Percentiles rank a stretch among this genome's conserved stretches.
phyloP scores from a whole-genome alignment of 352 stramenopile species.

The Aphanomyces astaci region DNA sequence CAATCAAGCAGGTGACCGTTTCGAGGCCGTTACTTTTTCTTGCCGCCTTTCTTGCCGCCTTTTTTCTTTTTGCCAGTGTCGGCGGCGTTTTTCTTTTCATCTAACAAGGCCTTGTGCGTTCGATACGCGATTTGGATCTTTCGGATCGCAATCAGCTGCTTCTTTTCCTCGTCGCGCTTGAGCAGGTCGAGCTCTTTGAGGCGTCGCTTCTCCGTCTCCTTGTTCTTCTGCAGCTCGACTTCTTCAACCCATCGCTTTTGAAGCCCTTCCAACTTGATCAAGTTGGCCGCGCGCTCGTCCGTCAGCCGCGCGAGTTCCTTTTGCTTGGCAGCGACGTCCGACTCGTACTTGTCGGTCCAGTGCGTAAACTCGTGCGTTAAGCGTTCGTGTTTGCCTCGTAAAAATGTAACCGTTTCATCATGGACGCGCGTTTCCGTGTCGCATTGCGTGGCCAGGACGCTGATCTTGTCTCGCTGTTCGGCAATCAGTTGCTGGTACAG shows the following conservation, averaged over 20 bases:
- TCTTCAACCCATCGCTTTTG: conserved; percentile 66
- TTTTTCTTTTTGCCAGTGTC: conserved; percentile 70
- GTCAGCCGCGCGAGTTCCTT: conserved; percentile 49
- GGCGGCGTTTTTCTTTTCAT: conserved; percentile 53
- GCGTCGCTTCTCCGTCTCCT: conserved; percentile 60
- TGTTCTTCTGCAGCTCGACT: conserved; percentile 59
- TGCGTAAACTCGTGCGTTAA: conserved; percentile 51
- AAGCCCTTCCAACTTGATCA: conserved; percentile 53
- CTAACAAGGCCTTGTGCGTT: conserved; percentile 34
- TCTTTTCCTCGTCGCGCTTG: conserved; percentile 57
- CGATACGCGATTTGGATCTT: conserved; percentile 64
- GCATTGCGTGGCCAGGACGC: conserved; percentile 52
- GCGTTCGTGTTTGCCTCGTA: conserved; percentile 70
- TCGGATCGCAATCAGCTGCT: conserved; percentile 52
- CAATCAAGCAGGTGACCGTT: background rate
- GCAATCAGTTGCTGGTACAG: conserved; percentile 78
- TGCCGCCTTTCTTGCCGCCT: conserved; percentile 43
- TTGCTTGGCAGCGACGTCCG: conserved; percentile 70
- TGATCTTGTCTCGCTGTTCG: conserved; percentile 63
- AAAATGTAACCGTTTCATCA: conserved; percentile 64
- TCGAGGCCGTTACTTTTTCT: conserved; percentile 41
- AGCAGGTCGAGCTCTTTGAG: conserved; percentile 55
- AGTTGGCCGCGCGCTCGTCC: conserved; percentile 45
- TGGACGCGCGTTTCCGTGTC: conserved; percentile 60
- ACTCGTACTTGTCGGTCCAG: conserved; percentile 75